Conservation (phyloP, 495 filamentous ascomycete species). For the Penicillium paxilli region DNA sequence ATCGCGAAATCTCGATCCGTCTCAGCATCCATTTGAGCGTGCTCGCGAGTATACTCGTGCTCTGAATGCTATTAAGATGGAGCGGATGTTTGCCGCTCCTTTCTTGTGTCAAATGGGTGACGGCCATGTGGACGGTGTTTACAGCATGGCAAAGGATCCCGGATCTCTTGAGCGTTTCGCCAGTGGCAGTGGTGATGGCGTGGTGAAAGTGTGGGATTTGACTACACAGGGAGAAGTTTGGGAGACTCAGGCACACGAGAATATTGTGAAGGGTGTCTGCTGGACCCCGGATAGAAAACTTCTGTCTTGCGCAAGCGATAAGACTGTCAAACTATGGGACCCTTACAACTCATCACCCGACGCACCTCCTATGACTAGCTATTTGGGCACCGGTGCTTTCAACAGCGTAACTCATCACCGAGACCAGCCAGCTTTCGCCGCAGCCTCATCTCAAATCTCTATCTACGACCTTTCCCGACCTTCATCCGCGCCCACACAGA, state of each 20-base stretch:
- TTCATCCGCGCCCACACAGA: conserved; percentile 71
- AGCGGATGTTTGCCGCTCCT: conserved; percentile 93
- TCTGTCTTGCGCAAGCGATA: conserved; percentile 86
- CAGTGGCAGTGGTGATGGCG: conserved; percentile 79
- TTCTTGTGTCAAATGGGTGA: conserved; percentile 85
- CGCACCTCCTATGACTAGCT: conserved; percentile 71
- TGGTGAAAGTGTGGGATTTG: conserved; percentile 94
- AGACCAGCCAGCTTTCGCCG: conserved; percentile 69
- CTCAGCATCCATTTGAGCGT: conserved; percentile 91
- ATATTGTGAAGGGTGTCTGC: conserved; percentile 87
- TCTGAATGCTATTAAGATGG: conserved; percentile 88
- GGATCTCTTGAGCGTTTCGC: conserved; percentile 68
- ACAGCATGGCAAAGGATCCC: conserved; percentile 70
- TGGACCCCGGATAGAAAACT: conserved; percentile 85
- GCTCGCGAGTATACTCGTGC: conserved; percentile 90
- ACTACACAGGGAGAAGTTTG: conserved; percentile 76
- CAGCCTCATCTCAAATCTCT: conserved; percentile 75
- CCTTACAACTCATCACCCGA: conserved; percentile 72
- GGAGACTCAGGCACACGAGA: conserved; percentile 77
- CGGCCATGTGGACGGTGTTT: conserved; percentile 94
- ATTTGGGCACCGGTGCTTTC: conserved; percentile 77
- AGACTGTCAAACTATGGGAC: conserved; percentile 85
- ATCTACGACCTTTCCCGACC: conserved; percentile 83
- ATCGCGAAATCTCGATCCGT: conserved; percentile 87
- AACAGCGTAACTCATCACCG: conserved; percentile 85